Base-by-base conservation (phyloP, 1,284 basidiomycete species). In the Polyporus tsugae region DNA sequence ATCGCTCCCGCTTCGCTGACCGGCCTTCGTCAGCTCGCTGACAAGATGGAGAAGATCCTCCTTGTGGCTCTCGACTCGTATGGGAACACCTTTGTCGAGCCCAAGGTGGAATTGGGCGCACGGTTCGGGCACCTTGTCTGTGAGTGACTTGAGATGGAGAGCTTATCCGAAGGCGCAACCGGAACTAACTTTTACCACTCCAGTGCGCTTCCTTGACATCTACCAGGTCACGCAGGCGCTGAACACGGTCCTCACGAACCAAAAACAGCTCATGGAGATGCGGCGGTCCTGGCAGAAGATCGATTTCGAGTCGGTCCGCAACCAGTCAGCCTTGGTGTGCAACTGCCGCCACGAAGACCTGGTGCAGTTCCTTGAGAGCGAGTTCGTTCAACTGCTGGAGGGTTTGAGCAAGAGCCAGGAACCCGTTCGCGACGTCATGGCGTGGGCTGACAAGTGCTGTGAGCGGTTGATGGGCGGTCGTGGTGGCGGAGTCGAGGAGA, bases 21-120 rank as follows among this genome's bases (percentile, higher is more conserved):
- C 19, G 91, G 86, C 74, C 82, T 95, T 67, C 90, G 94, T 55
- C 91, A 93, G 76, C 83, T 95, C 65, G 94, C 93, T n/a, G 88
- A 93, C 77, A 95, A 95, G 82, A 95, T 95, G 94, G 93, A 95
- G 78, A 95, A 95, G 79, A 92, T 95, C 63, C 82, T 95, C 25
- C 83, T 95, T 41, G 85, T 91, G 57, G 92, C 94, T 36, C 83
- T 95, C 41, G 93, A 94, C 72, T 87, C 87, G 72, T 95, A 94
- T 72, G 92, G 93, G 13, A 92, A 92, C 74, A 94, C 92, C n/a
- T 95, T 95, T 80, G 92, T 95, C 59, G 94, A 95, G 78, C 94
- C 93, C 61, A 95, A 95, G 79, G 93, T 95, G 36, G 93, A 95
- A 76, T 82, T 95, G 65, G 94, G 94, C 38, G 94, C 93, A 58